A percentile compares a stretch with the other conserved stretches of the same genome.
Conservation (phyloP, 2,329 filamentous ascomycete species). For the Xylariaceae sp. region DNA sequence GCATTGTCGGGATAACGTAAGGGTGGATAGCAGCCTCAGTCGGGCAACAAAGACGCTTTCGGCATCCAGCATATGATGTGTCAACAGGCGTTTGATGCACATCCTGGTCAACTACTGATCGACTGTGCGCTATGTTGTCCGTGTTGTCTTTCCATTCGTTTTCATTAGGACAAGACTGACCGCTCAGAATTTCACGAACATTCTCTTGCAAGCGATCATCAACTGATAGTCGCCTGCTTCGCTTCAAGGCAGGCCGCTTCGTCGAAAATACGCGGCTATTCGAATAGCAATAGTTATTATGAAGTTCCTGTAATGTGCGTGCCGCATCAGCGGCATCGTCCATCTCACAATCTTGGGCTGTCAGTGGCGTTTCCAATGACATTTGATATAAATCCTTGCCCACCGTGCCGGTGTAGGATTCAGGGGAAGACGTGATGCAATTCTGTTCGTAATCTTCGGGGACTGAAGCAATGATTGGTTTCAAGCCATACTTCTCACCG, state of each 20-base stretch:
- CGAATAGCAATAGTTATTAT: conserved; percentile 46
- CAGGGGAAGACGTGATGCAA: conserved; percentile 49
- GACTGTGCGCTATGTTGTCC: conserved; percentile 31
- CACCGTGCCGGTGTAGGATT: conserved; percentile 50
- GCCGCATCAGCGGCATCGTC: conserved; percentile 52
- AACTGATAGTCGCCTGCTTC: conserved; percentile 53
- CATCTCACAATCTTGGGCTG: conserved; percentile 41
- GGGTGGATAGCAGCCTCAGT: conserved; percentile 46
- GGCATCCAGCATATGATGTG: conserved; percentile 40
- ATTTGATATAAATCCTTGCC: conserved; percentile 47
- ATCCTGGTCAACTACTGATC: conserved; percentile 23
- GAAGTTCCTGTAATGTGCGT: conserved; percentile 54
- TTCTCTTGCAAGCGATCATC: conserved; percentile 61
- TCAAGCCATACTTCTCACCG: conserved; percentile 50
- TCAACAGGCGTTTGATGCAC: conserved; percentile 26
- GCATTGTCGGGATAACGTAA: conserved; percentile 42
- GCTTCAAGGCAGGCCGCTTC: conserved; percentile 46
- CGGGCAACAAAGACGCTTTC: conserved; percentile 63
- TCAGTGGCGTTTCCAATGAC: conserved; percentile 44
- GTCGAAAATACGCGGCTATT: conserved; percentile 31
- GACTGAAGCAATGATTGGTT: conserved; percentile 50
- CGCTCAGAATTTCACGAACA: conserved; percentile 55
- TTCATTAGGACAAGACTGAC: conserved; percentile 31
- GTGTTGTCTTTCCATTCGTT: conserved; percentile 34
- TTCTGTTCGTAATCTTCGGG: conserved; percentile 51